Percentiles rank a stretch among this genome's conserved stretches.
phyloP scores from a whole-genome alignment of 176 grass and related monocot genomes.

The Pontederia paniculata region DNA sequence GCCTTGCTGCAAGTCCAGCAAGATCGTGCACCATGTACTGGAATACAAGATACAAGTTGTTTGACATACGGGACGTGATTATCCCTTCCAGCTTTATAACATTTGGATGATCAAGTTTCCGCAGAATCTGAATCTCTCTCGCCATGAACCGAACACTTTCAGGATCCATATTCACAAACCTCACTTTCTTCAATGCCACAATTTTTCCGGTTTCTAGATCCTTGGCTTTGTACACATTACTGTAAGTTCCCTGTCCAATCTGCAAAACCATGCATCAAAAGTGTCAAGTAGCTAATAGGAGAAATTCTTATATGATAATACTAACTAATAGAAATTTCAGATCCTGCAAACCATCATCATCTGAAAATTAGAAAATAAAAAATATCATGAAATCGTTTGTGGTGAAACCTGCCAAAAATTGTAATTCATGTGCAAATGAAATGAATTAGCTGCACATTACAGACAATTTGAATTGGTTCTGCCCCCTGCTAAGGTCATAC shows the following conservation, averaged over 20 bases:
- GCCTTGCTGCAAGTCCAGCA: slow-evolving; percentile 41
- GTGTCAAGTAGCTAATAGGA: neutral
- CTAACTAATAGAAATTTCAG: no score
- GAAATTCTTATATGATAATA: no score
- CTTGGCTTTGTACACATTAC: slow-evolving; percentile 55
- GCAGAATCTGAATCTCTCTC: slow-evolving; percentile 59
- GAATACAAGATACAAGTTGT: slow-evolving; percentile 35
- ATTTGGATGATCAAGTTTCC: slow-evolving; percentile 47
- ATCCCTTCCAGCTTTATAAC: slow-evolving; percentile 58
- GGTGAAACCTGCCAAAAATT: no score
- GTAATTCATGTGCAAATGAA: no score
- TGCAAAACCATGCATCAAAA: slow-evolving; percentile 6
- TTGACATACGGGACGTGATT: slow-evolving; percentile 50
- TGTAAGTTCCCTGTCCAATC: slow-evolving; percentile 78
- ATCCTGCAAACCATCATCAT: no score
- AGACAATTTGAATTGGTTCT: no score
- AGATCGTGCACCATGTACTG: slow-evolving; percentile 20
- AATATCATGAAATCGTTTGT: no score
- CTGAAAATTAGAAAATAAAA: no score
- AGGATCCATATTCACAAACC: slow-evolving; percentile 66
- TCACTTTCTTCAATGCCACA: slow-evolving; percentile 59
- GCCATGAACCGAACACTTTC: slow-evolving; percentile 81
- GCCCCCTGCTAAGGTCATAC: no score
- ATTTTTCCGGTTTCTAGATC: slow-evolving; percentile 59
- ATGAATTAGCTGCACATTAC: no score